These are phyloP conservation scores for Neoboletus brunneissimus DNA, from an alignment of 768 basidiomycete genomes.

Conservation along the genomic window DNA sequence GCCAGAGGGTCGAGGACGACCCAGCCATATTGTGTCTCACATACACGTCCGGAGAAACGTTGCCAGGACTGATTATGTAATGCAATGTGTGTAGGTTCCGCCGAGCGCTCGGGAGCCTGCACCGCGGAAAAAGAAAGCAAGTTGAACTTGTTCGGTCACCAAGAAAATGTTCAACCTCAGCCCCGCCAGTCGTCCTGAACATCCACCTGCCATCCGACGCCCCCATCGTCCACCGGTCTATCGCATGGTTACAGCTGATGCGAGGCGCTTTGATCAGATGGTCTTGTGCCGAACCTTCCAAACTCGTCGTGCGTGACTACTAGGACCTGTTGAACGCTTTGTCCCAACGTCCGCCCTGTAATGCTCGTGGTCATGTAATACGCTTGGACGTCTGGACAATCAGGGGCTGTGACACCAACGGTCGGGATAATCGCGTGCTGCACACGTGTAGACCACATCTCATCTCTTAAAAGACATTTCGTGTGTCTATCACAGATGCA, in stretches of 20 bases:
- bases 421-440: conserved; percentile 31
- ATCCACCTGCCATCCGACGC: not conserved
- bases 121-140: not conserved
- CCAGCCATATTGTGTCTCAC: not conserved
- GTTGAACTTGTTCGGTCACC: conserved; percentile 6
- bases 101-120: not conserved
- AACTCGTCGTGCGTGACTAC: not conserved
- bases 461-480: conserved; percentile 29
- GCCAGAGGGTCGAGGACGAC: not conserved
- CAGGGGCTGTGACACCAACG: conserved; percentile 6
- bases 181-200: not conserved
- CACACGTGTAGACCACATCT: conserved; percentile 33
- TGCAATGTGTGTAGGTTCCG: not conserved
- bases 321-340: conserved; percentile 14
- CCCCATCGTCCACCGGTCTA: not conserved
- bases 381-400: conserved; percentile 18
- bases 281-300: not conserved
- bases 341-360: not conserved
- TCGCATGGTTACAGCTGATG: not conserved
- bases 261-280: conserved; percentile 6
- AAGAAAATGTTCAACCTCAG: not conserved
- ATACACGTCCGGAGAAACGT: not conserved
- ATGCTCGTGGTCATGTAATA: conserved; percentile 2
- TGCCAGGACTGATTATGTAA: conserved; percentile 12
- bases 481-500: conserved; percentile 22